phyloP scores from a whole-genome alignment of 352 stramenopile species.

The Phytophthora hybrid region DNA sequence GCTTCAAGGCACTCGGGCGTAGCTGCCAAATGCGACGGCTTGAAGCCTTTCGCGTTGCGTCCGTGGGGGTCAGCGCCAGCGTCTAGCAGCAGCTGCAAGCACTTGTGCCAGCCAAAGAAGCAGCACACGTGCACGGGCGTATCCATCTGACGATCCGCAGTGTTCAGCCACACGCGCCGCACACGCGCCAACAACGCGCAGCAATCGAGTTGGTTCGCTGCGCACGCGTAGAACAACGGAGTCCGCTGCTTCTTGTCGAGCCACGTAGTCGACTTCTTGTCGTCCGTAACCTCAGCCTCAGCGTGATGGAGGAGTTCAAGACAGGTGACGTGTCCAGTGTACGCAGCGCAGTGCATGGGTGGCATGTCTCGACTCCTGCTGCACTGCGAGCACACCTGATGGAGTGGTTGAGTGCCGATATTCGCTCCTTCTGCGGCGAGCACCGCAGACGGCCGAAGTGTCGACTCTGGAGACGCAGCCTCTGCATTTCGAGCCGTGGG shows the following conservation, averaged over 20 bases:
- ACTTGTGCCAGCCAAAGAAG: conserved; percentile 71
- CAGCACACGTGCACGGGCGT: conserved; percentile 76
- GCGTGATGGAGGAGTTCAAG: conserved; percentile 42
- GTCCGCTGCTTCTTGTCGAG: conserved; percentile 73
- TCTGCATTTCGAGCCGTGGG: conserved; percentile 20
- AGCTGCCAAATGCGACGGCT: conserved; percentile 70
- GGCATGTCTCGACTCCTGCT: conserved; percentile 61
- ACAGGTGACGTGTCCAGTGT: conserved; percentile 55
- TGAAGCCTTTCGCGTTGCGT: conserved; percentile 76
- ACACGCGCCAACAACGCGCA: conserved; percentile 45
- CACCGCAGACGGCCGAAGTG: conserved; percentile 13
- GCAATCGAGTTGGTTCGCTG: conserved; percentile 60
- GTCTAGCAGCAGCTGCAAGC: conserved; percentile 56
- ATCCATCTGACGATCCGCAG: conserved; percentile 67
- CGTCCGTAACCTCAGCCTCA: neutral
- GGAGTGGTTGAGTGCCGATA: neutral
- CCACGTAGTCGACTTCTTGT: conserved; percentile 19
- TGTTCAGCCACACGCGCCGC: conserved; percentile 58
- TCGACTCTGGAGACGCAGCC: neutral
- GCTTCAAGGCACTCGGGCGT: conserved; percentile 61
- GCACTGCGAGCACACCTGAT: conserved; percentile 48
- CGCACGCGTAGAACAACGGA: conserved; percentile 74
- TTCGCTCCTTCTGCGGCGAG: conserved; percentile 15
- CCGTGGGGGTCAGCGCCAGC: conserved; percentile 65
- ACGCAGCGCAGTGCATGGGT: conserved; percentile 62